Conservation (phyloP, 768 basidiomycete species). For the Leccinum disarticulatum region DNA sequence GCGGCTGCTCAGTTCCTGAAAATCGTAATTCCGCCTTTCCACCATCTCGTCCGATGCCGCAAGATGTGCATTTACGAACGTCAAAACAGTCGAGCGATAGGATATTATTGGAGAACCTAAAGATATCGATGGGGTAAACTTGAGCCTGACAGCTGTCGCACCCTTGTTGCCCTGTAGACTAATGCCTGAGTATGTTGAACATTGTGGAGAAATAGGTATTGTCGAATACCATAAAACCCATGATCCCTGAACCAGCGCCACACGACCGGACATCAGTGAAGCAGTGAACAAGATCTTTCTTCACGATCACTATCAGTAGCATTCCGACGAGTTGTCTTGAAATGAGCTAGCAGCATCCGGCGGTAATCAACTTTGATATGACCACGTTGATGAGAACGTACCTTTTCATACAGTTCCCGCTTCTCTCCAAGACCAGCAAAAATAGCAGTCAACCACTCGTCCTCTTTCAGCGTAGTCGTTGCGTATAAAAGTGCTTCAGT, state of each 20-base stretch:
- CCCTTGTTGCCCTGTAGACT: constrained; percentile 77
- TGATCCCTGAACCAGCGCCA: constrained; percentile 67
- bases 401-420: constrained; percentile 65
- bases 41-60: constrained; percentile 82
- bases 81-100: constrained; percentile 49
- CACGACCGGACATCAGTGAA: constrained; percentile 55
- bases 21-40: constrained; percentile 73
- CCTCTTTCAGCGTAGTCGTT: constrained; percentile 59
- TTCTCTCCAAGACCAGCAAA: constrained; percentile 73
- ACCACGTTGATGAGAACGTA: constrained; percentile 19
- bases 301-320: constrained; percentile 68
- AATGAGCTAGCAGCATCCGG: constrained; percentile 45
- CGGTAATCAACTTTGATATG: neutral
- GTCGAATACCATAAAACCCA: constrained; percentile 68
- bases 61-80: constrained; percentile 81
- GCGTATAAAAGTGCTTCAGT: constrained; percentile 77
- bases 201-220: neutral
- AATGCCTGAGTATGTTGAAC: neutral
- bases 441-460: constrained; percentile 66
- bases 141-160: constrained; percentile 62
- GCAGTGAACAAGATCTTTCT: constrained; percentile 46
- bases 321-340: constrained; percentile 85
- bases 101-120: constrained; percentile 8
- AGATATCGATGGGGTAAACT: constrained; percentile 47
- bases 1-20: constrained; percentile 63